A percentile compares a stretch with the other conserved stretches of the same genome.
These are phyloP conservation scores for Fusarium albidum DNA, from an alignment of 2,329 filamentous ascomycete genomes.

Conservation along the genomic window DNA sequence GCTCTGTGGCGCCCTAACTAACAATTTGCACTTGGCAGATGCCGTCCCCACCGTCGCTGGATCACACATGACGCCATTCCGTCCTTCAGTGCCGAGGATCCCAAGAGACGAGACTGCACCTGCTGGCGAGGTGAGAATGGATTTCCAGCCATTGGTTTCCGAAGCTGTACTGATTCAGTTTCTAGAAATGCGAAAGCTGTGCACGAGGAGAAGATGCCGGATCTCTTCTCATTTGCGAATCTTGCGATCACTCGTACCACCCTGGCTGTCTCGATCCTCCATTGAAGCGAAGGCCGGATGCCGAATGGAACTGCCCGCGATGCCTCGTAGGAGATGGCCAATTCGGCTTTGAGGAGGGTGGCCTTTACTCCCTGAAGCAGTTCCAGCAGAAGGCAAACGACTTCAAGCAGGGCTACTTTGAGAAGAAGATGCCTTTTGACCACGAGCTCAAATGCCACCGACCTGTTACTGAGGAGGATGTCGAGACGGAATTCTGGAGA, in stretches of 20 bases:
- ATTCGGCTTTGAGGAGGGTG: constrained; percentile 97
- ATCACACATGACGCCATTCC: constrained; percentile 95
- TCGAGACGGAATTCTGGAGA: constrained; percentile 96
- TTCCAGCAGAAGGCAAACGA: constrained; percentile 96
- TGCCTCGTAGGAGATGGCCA: constrained; percentile 96
- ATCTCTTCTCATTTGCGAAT: constrained; percentile 83
- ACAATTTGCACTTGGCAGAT: constrained; percentile 48
- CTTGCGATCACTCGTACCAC: constrained; percentile 89
- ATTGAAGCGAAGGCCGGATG: constrained; percentile 77
- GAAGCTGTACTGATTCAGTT: constrained; percentile 26
- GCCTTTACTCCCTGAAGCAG: constrained; percentile 91
- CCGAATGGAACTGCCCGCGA: constrained; percentile 95
- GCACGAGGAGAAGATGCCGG: constrained; percentile 77
- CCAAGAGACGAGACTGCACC: constrained; percentile 60
- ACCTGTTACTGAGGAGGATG: constrained; percentile 90
- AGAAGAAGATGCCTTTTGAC: constrained; percentile 88
- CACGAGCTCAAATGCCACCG: constrained; percentile 81
- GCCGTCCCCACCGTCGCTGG: constrained; percentile 86
- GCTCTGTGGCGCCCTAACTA: constrained; percentile 24
- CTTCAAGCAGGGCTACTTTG: constrained; percentile 95
- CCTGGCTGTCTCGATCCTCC: constrained; percentile 89
- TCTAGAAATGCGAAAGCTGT: constrained; percentile 82
- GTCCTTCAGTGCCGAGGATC: constrained; percentile 77
- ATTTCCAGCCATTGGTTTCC: constrained; percentile 27
- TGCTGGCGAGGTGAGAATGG: constrained; percentile 50